phyloP scores from a whole-genome alignment of 169 alveolate species.

The Eimeria acervulina region DNA sequence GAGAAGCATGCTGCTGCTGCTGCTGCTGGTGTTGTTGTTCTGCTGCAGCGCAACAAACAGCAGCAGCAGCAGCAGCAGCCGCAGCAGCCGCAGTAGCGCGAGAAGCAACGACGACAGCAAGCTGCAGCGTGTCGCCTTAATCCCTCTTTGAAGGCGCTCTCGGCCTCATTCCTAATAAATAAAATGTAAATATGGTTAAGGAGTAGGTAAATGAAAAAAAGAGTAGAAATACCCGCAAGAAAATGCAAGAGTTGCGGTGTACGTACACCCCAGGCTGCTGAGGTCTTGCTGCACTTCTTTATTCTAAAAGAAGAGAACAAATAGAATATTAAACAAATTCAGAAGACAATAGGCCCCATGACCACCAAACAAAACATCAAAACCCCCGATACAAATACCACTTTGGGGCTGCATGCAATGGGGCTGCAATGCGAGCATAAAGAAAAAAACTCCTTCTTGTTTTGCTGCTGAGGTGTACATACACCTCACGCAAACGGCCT shows the following conservation, averaged over 20 bases:
- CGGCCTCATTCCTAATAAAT: neutral
- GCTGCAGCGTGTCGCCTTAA: neutral
- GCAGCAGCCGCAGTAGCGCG: neutral
- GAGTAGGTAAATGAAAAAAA: neutral
- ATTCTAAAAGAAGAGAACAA: no score
- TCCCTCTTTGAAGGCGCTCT: neutral
- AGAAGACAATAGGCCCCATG: no score
- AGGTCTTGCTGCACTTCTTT: no score
- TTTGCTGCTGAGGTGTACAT: no score
- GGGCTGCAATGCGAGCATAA: no score
- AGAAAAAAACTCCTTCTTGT: no score
- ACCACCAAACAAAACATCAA: no score
- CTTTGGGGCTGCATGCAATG: no score
- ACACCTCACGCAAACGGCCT: no score
- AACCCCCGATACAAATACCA: no score
- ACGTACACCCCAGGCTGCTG: neutral
- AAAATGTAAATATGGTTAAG: neutral
- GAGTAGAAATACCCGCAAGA: neutral
- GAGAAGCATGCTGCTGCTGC: neutral
- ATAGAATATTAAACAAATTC: no score
- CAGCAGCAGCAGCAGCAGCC: neutral
- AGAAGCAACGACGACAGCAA: neutral
- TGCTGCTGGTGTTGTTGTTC: conserved; percentile 22
- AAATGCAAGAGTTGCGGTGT: neutral
- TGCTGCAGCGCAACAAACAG: neutral